Percentiles rank a stretch among this genome's conserved stretches.
Evolutionary conservation across 2,329 filamentous ascomycete genomes (phyloP).

Genomic region (Fusarium sulawesiense): DNA sequence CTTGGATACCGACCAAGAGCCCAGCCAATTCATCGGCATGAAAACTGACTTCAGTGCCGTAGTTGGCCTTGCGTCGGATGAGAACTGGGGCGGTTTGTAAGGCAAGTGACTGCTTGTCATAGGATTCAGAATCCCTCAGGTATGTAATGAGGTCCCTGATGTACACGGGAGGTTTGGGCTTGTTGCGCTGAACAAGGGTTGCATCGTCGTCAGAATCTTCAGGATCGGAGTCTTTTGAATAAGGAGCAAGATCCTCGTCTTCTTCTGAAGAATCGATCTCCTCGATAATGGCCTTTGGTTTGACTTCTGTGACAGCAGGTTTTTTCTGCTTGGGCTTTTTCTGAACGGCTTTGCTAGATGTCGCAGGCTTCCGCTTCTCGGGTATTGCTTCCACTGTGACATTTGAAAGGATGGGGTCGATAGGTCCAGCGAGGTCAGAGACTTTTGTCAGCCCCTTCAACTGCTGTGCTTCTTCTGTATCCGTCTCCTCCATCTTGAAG

Average conservation of each 20-base stretch:
- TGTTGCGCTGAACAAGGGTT: slow-evolving; percentile 85
- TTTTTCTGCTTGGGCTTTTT: slow-evolving; percentile 48
- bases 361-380: slow-evolving; percentile 5
- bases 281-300: slow-evolving; percentile 67
- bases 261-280: slow-evolving; percentile 71
- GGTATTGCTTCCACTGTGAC: not conserved
- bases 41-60: slow-evolving; percentile 87
- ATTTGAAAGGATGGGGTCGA: slow-evolving; percentile 61
- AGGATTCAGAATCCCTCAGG: slow-evolving; percentile 83
- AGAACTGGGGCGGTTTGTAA: slow-evolving; percentile 80
- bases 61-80: slow-evolving; percentile 88
- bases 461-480: slow-evolving; percentile 77
- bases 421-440: slow-evolving; percentile 70
- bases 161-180: slow-evolving; percentile 87
- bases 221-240: slow-evolving; percentile 86
- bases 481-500: slow-evolving; percentile 85
- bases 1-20: slow-evolving; percentile 81
- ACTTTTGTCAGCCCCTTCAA: slow-evolving; percentile 75
- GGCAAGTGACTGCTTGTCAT: slow-evolving; percentile 85
- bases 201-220: slow-evolving; percentile 96
- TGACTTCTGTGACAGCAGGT: slow-evolving; percentile 45
- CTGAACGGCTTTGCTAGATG: slow-evolving; percentile 7
- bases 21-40: slow-evolving; percentile 85
- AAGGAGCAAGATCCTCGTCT: slow-evolving; percentile 77
- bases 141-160: slow-evolving; percentile 85